Evolutionary conservation across 1,284 basidiomycete species (phyloP).

Genomic region (Phylloboletellus chloephorus): DNA sequence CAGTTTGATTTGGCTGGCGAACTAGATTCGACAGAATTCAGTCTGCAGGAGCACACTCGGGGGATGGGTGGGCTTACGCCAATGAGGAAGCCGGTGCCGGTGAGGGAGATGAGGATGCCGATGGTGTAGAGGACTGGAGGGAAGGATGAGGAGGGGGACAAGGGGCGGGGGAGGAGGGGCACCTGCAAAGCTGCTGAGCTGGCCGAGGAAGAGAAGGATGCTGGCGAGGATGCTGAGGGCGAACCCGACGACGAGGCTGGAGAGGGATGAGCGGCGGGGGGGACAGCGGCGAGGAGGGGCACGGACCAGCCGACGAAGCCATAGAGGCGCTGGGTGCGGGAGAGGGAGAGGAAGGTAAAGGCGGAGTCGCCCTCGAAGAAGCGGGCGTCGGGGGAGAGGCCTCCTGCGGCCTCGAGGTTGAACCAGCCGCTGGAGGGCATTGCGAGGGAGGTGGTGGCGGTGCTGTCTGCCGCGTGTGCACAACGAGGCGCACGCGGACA

Average conservation of each 20-base stretch:
- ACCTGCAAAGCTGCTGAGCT: slow-evolving; percentile 75
- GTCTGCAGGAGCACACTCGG: neutral
- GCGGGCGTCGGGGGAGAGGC: slow-evolving; percentile 60
- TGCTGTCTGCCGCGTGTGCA: slow-evolving; percentile 22
- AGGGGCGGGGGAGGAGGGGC: slow-evolving; percentile 36
- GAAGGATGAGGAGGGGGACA: neutral
- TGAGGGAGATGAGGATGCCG: slow-evolving; percentile 77
- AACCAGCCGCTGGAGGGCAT: slow-evolving; percentile 54
- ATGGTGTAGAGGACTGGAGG: slow-evolving; percentile 71
- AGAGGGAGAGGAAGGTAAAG: slow-evolving; percentile 73
- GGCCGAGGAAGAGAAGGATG: slow-evolving; percentile 72
- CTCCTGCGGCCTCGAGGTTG: slow-evolving; percentile 61
- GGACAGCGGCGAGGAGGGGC: neutral
- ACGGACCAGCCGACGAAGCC: slow-evolving; percentile 76
- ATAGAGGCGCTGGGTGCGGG: slow-evolving; percentile 75
- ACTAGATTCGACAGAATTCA: slow-evolving; percentile 39
- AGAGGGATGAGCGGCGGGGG: neutral
- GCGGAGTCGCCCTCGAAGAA: slow-evolving; percentile 83
- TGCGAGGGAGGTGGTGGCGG: slow-evolving; percentile 9
- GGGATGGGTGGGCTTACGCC: slow-evolving; percentile 47
- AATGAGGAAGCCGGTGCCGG: slow-evolving; percentile 88
- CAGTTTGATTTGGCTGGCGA: slow-evolving; percentile 73
- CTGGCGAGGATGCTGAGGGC: slow-evolving; percentile 77
- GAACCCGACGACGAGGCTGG: slow-evolving; percentile 68
- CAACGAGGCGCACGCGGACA: slow-evolving; percentile 22